Base-by-base conservation (phyloP, 1,284 basidiomycete species). In the Mycena citricolor region DNA sequence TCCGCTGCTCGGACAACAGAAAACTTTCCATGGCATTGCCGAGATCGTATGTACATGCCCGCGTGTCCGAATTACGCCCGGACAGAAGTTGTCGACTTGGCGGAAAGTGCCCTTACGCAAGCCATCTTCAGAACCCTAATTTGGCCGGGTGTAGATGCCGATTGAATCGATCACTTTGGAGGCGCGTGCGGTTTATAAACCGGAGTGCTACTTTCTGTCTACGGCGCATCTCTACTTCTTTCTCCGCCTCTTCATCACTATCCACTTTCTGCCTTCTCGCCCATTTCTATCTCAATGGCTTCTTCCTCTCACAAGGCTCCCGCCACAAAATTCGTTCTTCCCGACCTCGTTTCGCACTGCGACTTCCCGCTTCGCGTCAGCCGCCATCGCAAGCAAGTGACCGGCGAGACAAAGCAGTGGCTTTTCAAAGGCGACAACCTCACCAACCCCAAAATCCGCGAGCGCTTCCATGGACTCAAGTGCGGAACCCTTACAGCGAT, bases 311-410 rank as follows among this genome's bases (percentile, higher is more conserved):
- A 37, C 44, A 57, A 8, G 39, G 55, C 39, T 11, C 44, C 42
- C 47, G 61, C 38, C 46, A 67, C 55, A 60, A 73, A 69, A 62
- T 79, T 74, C 52, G 37, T 6, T n/a, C 21, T 16, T 1, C 34
- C 31, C 22, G 74, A 78, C 57, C 71, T 79, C 44, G 63, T 74
- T 52, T 69, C 71, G 1, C 65, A 71, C 45, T 78, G 76, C 52
- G 56, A 62, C 10, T 76, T 70, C 55, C 55, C 62, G 3, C 61
- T 72, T 2, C 66, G 60, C 16, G 54, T 10, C 20, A 74, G 71
- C 57, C 62, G 59, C 7, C 59, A 76, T 53, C 63, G 65, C 51
- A 61, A 66, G 47, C 58, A 60, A 10, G 64, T 62, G 19, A 65
- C 69, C 12, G 47, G 54, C 32, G 65, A 68, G 41, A 77, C 76